Evolutionary conservation across 495 filamentous ascomycete species (phyloP).

Genomic region (Aspergillus taichungensis): DNA sequence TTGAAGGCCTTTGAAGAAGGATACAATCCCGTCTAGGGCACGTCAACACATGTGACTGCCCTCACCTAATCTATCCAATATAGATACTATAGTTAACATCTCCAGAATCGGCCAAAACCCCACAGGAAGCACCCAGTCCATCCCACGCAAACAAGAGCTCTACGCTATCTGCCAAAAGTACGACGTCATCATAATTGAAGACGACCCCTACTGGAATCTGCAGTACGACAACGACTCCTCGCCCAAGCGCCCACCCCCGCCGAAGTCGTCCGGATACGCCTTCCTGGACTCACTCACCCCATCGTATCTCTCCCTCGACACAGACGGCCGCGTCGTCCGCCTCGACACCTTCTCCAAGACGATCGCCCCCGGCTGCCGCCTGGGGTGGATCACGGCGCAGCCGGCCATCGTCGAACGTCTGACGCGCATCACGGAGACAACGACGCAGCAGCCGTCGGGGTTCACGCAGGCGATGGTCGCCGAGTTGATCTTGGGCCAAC

Average conservation of each 20-base stretch:
- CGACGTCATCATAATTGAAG: conserved; percentile 88
- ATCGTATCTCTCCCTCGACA: conserved; percentile 66
- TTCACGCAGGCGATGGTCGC: conserved; percentile 80
- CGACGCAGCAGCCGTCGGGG: conserved; percentile 76
- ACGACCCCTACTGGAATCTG: conserved; percentile 95
- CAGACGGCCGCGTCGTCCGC: conserved; percentile 78
- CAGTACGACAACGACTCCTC: conserved; percentile 43
- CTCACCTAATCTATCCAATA: conserved; percentile 7
- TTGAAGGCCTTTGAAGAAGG: background rate
- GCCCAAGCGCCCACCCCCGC: conserved; percentile 21
- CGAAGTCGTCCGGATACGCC: conserved; percentile 57
- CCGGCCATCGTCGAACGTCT: conserved; percentile 67
- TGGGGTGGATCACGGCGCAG: conserved; percentile 76
- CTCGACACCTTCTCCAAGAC: conserved; percentile 81
- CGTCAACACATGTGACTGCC: background rate
- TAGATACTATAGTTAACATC: background rate
- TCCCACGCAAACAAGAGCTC: conserved; percentile 64
- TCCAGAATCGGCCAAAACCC: conserved; percentile 83
- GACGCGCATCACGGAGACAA: conserved; percentile 59
- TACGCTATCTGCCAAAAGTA: conserved; percentile 75
- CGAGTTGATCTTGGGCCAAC: conserved; percentile 64
- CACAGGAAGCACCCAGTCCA: conserved; percentile 61
- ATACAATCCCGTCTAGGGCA: background rate
- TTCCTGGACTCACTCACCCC: conserved; percentile 84
- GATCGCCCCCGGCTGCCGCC: conserved; percentile 63